Evolutionary conservation across 768 basidiomycete species (phyloP), one percentile per base, ranked within the genome.

Genomic region (Pisolithus tinctorius): DNA sequence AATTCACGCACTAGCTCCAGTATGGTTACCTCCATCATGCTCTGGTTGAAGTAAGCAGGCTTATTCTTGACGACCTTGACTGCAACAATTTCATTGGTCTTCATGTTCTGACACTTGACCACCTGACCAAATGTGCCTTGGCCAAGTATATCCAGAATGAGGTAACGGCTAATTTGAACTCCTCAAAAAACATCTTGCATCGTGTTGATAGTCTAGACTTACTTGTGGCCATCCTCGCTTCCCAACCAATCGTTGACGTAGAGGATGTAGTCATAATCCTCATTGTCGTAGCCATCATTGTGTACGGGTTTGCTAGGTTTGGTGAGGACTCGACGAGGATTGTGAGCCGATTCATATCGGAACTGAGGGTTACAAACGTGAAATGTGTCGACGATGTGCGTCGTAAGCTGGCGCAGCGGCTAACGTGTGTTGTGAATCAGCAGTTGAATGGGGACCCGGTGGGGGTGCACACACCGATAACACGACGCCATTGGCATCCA

Each of bases 1-100:
- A n/a, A n/a, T 49, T 40, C 6, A 78, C 89, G 55, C 50, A 94
- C 94, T 71, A 98, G 73, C 67, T 98, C 93, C 42, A 99, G 75
- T 55, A 99, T 98, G 1, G 93, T 96, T 26, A 98, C 95, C 70
- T 99, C 96, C 96, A 99, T 99, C 89, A 96, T 97, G 69, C 88
- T 92, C 71, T 99, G 96, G 65, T 98, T 97, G 70, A 96, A 93
- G 74, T 99, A 99, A 0, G 96, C 96, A 5, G 95, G 96, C 70
- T 98, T 99, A 71, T 99, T 99, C 76, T 99, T 99, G 58, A 99
- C 93, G 7, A 99, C 96, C 71, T 98, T 99, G 55, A 99, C 96
- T 23, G 96, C 96, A 41, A 96, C 93, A 49, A 98, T 91, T 66
- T 97, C 95, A 69, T 98, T 93, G 29, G 92, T 96, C 74, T 94